Percentiles rank a stretch among this genome's conserved stretches.
phyloP scores from a whole-genome alignment of 192 early-diverging fungal species.

The Coemansia sp. region DNA sequence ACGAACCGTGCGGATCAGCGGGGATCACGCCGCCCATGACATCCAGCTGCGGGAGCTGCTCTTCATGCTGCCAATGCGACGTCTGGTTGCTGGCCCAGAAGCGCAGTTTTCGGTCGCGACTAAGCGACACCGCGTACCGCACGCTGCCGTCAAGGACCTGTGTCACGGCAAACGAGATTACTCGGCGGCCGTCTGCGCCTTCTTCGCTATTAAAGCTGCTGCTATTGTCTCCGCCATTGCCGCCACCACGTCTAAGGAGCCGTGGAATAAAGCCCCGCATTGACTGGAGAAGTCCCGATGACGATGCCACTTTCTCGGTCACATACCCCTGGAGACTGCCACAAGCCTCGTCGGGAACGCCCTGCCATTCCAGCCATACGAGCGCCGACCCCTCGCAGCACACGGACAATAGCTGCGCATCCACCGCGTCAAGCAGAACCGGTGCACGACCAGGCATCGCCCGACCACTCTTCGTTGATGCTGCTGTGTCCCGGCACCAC shows the following conservation, averaged over 20 bases:
- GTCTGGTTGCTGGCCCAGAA: conserved; percentile 37
- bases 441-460: conserved; percentile 10
- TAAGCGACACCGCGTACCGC: conserved; percentile 42
- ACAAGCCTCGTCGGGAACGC: conserved; percentile 4
- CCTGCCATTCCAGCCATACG: conserved; percentile 43
- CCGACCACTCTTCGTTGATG: background rate
- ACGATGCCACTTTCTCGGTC: conserved; percentile 26
- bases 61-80: conserved; percentile 40
- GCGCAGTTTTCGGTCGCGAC: conserved; percentile 52
- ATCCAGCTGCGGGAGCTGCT: conserved; percentile 44
- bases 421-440: conserved; percentile 26
- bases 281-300: conserved; percentile 33
- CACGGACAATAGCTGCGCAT: conserved; percentile 9
- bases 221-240: background rate
- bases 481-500: conserved; percentile 27
- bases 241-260: conserved; percentile 33
- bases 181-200: conserved; percentile 4
- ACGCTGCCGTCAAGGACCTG: conserved; percentile 37
- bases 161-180: conserved; percentile 29
- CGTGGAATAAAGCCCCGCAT: conserved; percentile 43
- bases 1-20: conserved; percentile 23
- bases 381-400: conserved; percentile 37
- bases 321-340: conserved; percentile 32
- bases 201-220: conserved; percentile 9
- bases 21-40: conserved; percentile 30